Evolutionary conservation across 2,329 filamentous ascomycete genomes (phyloP), one percentile per base, ranked within the genome.

Genomic region (Pyrenophora graminea): DNA sequence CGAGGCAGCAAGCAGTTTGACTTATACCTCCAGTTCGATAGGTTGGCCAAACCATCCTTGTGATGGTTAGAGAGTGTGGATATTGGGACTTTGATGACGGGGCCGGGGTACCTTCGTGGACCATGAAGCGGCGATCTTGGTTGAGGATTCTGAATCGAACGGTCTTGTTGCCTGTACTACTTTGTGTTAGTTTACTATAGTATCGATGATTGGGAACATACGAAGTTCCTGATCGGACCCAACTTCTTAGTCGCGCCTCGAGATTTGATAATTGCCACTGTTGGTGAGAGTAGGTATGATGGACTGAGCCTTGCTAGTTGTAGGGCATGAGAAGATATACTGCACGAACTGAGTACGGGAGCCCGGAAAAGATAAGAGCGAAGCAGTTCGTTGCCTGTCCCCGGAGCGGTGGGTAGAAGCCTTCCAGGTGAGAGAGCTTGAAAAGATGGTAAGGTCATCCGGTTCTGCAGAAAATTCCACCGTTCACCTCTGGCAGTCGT

Each of bases 21-120:
- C 3, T 21, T 21, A 3, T 3, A 21, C 19, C 3, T 21, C 19
- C 19, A 21, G 19, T 21, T 21, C 19, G 5, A 21, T 21, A 21
- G 3, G 19, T 21, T 5, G 19, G 19, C 5, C 19, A 21, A 21
- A 21, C 19, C 3, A 21, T 21, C 19, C 19, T 21, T 5, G 1
- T 13, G 7, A 9, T 4, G 19, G 15, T 51, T 15, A 38, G 37
- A 21, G 17, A n/a, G 25, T 19, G 10, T 7, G 6, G 12, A 15
- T 10, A 3, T 7, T 23, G 10, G 31, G 12, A 12, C 10, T 9
- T 4, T 15, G 43, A 13, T 30, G 6, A 13, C 4, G 21, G 13
- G 31, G n/a, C 6, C 9, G 17, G 18, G 9, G 3, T 46, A 46
- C 42, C 42, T 46, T 46, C 55, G 45, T 67, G 64, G 33, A 66